Evolutionary conservation across 768 basidiomycete species (phyloP).

Genomic region (Kondoa subrosea): DNA sequence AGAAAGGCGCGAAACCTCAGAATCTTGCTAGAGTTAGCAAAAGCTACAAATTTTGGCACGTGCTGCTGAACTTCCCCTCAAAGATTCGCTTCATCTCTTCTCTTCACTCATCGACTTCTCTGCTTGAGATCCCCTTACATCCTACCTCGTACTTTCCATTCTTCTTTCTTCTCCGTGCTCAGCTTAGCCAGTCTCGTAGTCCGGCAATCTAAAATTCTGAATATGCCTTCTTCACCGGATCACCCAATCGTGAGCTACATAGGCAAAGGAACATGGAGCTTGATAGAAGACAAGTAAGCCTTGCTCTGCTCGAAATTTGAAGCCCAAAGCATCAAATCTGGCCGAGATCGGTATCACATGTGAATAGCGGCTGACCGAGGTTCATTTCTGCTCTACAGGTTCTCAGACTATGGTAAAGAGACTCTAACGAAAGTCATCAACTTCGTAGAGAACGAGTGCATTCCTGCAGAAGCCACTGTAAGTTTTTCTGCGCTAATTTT

Average conservation of each 20-base stretch:
- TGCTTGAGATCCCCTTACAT: no score
- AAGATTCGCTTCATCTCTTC: no score
- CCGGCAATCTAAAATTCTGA: no score
- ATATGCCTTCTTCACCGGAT: no score
- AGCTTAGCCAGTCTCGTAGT: no score
- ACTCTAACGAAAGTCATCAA: slow-evolving; percentile 62
- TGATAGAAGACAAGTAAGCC: slow-evolving; percentile 19
- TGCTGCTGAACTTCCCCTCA: no score
- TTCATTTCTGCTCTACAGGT: slow-evolving; percentile 43
- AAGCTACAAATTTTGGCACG: no score
- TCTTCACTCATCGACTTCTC: no score
- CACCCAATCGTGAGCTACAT: slow-evolving; percentile 2
- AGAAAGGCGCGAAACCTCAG: no score
- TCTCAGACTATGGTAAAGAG: slow-evolving; percentile 76
- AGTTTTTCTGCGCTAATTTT: not conserved
- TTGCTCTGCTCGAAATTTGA: not conserved
- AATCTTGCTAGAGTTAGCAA: no score
- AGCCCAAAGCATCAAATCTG: not conserved
- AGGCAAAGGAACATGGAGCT: slow-evolving; percentile 11
- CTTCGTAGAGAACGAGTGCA: slow-evolving; percentile 79
- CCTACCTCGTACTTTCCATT: no score
- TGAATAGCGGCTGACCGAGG: not conserved
- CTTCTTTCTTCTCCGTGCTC: no score
- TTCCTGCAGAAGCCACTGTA: slow-evolving; percentile 51
- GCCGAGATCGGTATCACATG: slow-evolving; percentile 3